phyloP scores from a whole-genome alignment of 1,139 yeast species.

The Debaryomyces nepalensis region DNA sequence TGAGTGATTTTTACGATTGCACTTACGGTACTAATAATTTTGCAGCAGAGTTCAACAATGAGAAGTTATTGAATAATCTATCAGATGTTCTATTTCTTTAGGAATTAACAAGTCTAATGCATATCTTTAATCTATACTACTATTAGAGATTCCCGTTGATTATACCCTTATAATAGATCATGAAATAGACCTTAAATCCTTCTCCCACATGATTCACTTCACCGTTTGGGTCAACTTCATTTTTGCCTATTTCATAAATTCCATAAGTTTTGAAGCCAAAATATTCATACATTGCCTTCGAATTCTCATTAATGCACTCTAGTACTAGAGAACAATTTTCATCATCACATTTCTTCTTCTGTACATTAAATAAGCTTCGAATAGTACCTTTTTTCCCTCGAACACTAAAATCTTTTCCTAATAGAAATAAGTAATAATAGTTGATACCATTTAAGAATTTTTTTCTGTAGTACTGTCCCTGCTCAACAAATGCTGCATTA shows the following conservation, averaged over 20 bases:
- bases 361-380: not conserved
- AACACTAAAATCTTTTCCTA: not conserved
- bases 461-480: not conserved
- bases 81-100: not conserved
- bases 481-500: not conserved
- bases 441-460: not conserved
- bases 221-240: not conserved
- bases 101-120: too few species aligned
- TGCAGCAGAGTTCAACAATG: not conserved
- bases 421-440: not conserved
- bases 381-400: not conserved
- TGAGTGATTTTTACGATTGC: not conserved
- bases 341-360: not conserved
- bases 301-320: not conserved
- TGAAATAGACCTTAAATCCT: not conserved
- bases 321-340: not conserved
- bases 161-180: not conserved
- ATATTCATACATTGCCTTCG: not conserved
- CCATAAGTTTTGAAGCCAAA: constrained; percentile 1
- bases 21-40: not conserved
- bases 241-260: not conserved
- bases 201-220: not conserved
- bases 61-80: not conserved
- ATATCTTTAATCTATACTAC: too few species aligned
- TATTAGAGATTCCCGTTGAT: not conserved